Evolutionary conservation across 345 rosid species (phyloP), one percentile per base, ranked within the genome.

Genomic region (Fremontodendron californicum): DNA sequence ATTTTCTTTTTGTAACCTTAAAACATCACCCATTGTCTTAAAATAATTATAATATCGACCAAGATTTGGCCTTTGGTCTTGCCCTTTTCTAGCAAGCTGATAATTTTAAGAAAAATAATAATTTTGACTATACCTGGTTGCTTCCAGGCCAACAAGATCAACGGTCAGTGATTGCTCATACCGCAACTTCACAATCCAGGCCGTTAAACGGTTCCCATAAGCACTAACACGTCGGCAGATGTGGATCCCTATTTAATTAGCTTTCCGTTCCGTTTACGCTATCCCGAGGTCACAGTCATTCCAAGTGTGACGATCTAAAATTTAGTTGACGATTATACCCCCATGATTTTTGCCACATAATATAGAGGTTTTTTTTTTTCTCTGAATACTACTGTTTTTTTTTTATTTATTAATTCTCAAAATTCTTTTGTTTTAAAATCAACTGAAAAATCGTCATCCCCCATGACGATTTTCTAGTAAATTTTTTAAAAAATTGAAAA

Each of bases 161-260:
- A 78, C 82, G 88, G 87, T 75, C 81, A 75, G 85, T 85, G 87
- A 63, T 78, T 61, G 70, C 13, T 71, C 27, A 19, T 2, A 62
- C 21, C 31, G 10, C 12, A 68, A 78, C 23, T 42, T 57, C 46
- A 39, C 71, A 61, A 71, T 71, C 45, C 10, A 71, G 21, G 43
- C 29, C 42, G 42, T 73, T 40, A 2, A 55, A 77, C 8, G 27
- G 40, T 33, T 27, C 3, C n/a, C 33, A 55, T 49, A 37, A 18
- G 58, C 15, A 29, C 6, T n/a, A 29, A 70, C 74, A 70, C 58
- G 40, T 70, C 57, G 40, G 31, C 65, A 23, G 13, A 18, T 29
- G 25, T 19, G 70, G 77, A 78, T 21, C 81, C 80, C 66, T 2
- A 12, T 62, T n/a, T 55, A 25, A 13, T 23, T 29, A 33, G 48